phyloP scores from a whole-genome alignment of 768 basidiomycete genomes.

The Fomitopsis pulvina region DNA sequence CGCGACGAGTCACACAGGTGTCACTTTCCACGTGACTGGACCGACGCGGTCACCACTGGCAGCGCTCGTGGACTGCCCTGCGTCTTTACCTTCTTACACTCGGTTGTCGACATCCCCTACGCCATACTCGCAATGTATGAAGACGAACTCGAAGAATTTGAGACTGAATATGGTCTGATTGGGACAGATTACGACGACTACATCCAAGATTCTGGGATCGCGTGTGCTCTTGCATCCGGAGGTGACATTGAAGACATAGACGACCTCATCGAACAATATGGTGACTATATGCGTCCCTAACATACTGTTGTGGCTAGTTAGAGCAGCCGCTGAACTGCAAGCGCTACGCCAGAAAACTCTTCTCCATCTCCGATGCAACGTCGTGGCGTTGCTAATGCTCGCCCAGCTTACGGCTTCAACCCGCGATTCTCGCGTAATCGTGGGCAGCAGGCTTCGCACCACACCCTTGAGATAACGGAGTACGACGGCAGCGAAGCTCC shows the following conservation, averaged over 20 bases:
- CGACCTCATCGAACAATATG: conserved; percentile 13
- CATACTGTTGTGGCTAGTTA: background rate
- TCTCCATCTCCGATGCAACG: conserved; percentile 31
- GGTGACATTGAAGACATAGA: conserved; percentile 7
- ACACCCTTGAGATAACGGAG: background rate
- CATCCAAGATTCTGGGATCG: conserved; percentile 4
- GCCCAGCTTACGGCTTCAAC: conserved; percentile 1
- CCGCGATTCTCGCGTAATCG: background rate
- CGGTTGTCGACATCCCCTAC: background rate
- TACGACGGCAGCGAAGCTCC: conserved; percentile 1
- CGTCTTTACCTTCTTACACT: background rate
- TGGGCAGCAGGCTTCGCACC: background rate
- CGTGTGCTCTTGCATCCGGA: background rate
- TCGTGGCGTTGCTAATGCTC: conserved; percentile 5
- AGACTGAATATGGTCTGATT: conserved; percentile 15
- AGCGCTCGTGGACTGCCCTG: too few species aligned
- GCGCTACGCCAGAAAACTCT: conserved; percentile 19
- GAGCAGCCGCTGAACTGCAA: background rate
- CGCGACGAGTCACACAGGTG: conserved; percentile 6
- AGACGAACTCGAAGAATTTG: conserved; percentile 7
- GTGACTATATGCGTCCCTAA: conserved; percentile 22
- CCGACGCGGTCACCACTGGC: background rate
- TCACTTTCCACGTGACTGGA: conserved; percentile 1
- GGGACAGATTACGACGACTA: conserved; percentile 6
- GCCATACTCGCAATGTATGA: conserved; percentile 9